Evolutionary conservation across 345 rosid species (phyloP), one percentile per base, ranked within the genome.

Genomic region (Raphanus raphanistrum): DNA sequence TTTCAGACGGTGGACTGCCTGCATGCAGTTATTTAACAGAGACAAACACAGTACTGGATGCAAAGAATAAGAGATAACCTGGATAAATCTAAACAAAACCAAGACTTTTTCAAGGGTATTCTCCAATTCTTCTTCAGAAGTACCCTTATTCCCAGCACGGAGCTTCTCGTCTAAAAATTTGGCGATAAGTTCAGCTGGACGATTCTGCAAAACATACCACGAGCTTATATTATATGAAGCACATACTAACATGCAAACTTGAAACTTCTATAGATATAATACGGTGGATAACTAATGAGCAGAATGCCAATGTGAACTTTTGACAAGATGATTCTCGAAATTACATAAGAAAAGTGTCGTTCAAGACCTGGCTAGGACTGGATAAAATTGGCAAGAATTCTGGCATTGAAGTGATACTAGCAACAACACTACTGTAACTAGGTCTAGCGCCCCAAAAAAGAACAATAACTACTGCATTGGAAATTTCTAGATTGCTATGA

Each of bases 111-210:
- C 99, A 76, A 95, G 98, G 54, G 86, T 92, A 54, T 89, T 87
- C 98, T 95, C 99, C 88, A 92, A 85, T 83, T 95, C 99, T 89
- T 95, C 99, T 88, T 95, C 99, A 16, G 99, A 92, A 71, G 97
- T 92, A 82, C 97, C 98, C 87, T 95, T 95, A 78, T 95, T 95
- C 68, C 99, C 98, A 85, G 99, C 98, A 78, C 98, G 99, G 75
- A 95, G 94, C 84, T 95, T 95, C 77, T 92, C 99, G 76, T 95
- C 99, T 88, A 92, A 84, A 85, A 92, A 95, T 84, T 95, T 95
- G 9, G 99, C 98, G 54, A 95, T 95, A 81, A 95, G 85, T 86
- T 95, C 99, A 58, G 99, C 98, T 66, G 98, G 93, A 54, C 98
- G 97, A 81, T 95, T 95, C 99, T 95, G 80, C 83, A 73, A 76